Conservation (phyloP, 768 basidiomycete species). For the Agrocybe praecox region DNA sequence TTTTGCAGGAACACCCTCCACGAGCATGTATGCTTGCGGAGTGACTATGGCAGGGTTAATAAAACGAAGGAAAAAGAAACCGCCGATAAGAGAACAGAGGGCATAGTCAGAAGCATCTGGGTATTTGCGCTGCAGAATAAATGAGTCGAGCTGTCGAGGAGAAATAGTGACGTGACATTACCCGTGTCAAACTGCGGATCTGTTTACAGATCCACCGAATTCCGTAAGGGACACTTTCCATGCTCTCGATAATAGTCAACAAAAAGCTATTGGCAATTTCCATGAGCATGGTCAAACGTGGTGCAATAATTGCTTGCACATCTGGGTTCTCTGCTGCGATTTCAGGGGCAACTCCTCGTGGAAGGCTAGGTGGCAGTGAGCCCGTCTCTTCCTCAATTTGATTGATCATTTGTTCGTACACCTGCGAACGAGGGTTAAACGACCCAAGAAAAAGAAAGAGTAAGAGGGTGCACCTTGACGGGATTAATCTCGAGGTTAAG, state of each 20-base stretch:
- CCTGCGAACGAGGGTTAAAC: constrained; percentile 45
- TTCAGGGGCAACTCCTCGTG: constrained; percentile 92
- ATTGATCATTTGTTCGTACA: constrained; percentile 99
- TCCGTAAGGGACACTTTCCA: constrained; percentile 98
- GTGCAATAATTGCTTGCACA: constrained; percentile 97
- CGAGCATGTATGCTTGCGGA: constrained; percentile 99
- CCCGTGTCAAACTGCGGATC: constrained; percentile 93
- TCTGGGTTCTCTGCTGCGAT: constrained; percentile 92
- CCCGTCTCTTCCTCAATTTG: constrained; percentile 99
- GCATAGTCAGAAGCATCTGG: constrained; percentile 98
- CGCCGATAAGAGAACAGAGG: constrained; percentile 97
- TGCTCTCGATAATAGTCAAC: constrained; percentile 95
- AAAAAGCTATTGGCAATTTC: constrained; percentile 99
- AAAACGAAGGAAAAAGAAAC: constrained; percentile 99
- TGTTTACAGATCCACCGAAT: constrained; percentile 99
- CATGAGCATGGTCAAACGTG: constrained; percentile 98
- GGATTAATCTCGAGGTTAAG: constrained; percentile 99
- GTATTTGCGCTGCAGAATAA: constrained; percentile 80
- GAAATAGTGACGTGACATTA: constrained; percentile 31
- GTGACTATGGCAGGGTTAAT: constrained; percentile 99
- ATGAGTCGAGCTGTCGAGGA: constrained; percentile 2
- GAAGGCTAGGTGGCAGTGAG: constrained; percentile 85
- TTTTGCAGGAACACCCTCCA: constrained; percentile 96
- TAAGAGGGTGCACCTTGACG: constrained; percentile 66
- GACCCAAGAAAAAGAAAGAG: constrained; percentile 6